phyloP scores from a whole-genome alignment of 73 alveolate genomes.

The Uronychia setigera region DNA sequence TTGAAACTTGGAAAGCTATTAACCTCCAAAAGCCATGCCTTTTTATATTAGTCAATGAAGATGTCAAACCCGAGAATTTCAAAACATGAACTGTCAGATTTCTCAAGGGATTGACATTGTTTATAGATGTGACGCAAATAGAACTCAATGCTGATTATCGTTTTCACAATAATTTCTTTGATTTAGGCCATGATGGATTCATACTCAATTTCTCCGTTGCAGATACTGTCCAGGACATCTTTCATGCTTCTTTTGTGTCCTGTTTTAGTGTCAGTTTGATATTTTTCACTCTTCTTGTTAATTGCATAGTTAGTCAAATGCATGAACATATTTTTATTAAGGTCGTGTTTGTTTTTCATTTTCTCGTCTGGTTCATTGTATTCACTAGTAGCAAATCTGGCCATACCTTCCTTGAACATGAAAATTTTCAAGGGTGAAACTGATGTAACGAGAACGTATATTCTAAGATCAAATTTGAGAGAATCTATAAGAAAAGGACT shows the following conservation, averaged over 20 bases:
- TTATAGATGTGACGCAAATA: constrained; percentile 9
- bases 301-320: constrained; percentile 50
- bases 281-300: constrained; percentile 26
- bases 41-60: constrained; percentile 24
- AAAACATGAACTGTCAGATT: constrained; percentile 9
- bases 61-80: constrained; percentile 47
- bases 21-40: constrained; percentile 54
- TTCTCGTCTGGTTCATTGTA: constrained; percentile 23
- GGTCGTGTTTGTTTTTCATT: not conserved
- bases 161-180: constrained; percentile 28
- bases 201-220: not conserved
- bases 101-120: not conserved
- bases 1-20: constrained; percentile 43
- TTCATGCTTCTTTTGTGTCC: not conserved
- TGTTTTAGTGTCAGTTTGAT: not conserved
- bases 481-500: constrained; percentile 87
- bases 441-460: constrained; percentile 74
- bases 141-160: constrained; percentile 6
- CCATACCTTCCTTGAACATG: constrained; percentile 65
- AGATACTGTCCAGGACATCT: not conserved
- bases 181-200: constrained; percentile 6
- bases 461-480: constrained; percentile 88
- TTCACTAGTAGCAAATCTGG: constrained; percentile 63
- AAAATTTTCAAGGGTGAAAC: constrained; percentile 62
- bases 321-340: constrained; percentile 20